Evolutionary conservation across 2,329 filamentous ascomycete genomes (phyloP).

Genomic region (Lasiodiplodia sp.): DNA sequence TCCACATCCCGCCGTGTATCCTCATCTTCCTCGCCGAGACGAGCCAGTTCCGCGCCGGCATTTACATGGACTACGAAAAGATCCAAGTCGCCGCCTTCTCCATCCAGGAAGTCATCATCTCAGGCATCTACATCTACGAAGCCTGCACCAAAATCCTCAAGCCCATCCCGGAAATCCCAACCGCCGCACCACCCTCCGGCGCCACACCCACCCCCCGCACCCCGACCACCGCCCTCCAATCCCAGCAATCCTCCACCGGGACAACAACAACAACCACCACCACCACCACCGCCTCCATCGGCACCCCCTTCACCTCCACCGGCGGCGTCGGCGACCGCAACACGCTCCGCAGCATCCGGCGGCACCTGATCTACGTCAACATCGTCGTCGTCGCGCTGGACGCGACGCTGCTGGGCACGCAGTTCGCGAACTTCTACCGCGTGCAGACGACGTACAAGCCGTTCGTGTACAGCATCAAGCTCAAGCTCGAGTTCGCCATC

Average conservation of each 20-base stretch:
- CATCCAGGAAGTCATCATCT: slow-evolving; percentile 47
- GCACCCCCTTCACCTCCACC: background rate
- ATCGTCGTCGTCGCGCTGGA: slow-evolving; percentile 48
- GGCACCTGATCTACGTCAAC: slow-evolving; percentile 48
- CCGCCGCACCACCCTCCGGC: background rate
- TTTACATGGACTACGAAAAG: slow-evolving; percentile 54
- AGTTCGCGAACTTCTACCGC: slow-evolving; percentile 38
- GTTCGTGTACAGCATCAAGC: slow-evolving; percentile 51
- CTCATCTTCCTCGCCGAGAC: slow-evolving; percentile 63
- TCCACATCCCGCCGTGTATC: slow-evolving; percentile 63
- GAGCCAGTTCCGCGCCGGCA: slow-evolving; percentile 41
- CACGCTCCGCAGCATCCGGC: slow-evolving; percentile 36
- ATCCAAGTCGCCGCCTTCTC: slow-evolving; percentile 55
- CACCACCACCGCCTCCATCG: background rate
- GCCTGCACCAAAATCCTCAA: slow-evolving; percentile 15
- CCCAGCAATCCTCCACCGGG: slow-evolving; percentile 37
- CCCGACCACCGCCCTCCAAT: slow-evolving; percentile 18
- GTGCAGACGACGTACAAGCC: slow-evolving; percentile 48
- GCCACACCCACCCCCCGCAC: slow-evolving; percentile 11
- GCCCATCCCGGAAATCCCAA: background rate
- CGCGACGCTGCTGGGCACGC: slow-evolving; percentile 41
- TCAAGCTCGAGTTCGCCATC: slow-evolving; percentile 62
- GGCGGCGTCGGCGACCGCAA: slow-evolving; percentile 29
- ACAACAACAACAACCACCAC: background rate
- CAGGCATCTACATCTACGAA: slow-evolving; percentile 17